A percentile compares a stretch with the other conserved stretches of the same genome.
These are phyloP conservation scores for Lentinula edodes DNA, from an alignment of 768 basidiomycete genomes.

Conservation along the genomic window DNA sequence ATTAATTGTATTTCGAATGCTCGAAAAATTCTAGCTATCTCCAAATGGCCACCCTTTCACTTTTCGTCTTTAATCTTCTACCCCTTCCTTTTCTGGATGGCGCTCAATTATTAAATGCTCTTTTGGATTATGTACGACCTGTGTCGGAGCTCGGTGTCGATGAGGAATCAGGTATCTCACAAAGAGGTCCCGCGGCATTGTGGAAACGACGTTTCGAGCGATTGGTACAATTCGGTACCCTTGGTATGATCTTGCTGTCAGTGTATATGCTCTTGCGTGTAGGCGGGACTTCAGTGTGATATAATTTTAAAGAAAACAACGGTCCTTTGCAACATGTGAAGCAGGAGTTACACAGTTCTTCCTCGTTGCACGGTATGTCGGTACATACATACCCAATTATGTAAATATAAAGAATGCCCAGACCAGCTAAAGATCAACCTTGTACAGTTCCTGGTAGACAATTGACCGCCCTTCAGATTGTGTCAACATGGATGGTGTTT, in stretches of 20 bases:
- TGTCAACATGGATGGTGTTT: no score
- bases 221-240: not conserved
- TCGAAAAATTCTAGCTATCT: conserved; percentile 42
- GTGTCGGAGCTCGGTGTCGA: no score
- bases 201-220: not conserved
- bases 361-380: no score
- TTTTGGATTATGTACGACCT: conserved; percentile 11
- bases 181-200: not conserved
- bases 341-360: no score
- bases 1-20: not conserved
- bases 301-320: not conserved
- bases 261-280: not conserved
- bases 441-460: no score
- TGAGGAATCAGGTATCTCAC: not conserved
- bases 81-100: conserved; percentile 75
- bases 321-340: no score
- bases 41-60: conserved; percentile 62
- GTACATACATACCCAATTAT: no score
- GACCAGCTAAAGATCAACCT: no score
- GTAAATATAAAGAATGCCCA: no score
- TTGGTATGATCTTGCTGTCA: not conserved
- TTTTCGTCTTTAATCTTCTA: conserved; percentile 79
- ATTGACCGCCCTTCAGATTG: no score
- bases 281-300: not conserved
- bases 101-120: conserved; percentile 41